A percentile compares a stretch with the other conserved stretches of the same genome.
phyloP scores from a whole-genome alignment of 192 early-diverging fungal genomes.

The Glomus cerebriforme region DNA sequence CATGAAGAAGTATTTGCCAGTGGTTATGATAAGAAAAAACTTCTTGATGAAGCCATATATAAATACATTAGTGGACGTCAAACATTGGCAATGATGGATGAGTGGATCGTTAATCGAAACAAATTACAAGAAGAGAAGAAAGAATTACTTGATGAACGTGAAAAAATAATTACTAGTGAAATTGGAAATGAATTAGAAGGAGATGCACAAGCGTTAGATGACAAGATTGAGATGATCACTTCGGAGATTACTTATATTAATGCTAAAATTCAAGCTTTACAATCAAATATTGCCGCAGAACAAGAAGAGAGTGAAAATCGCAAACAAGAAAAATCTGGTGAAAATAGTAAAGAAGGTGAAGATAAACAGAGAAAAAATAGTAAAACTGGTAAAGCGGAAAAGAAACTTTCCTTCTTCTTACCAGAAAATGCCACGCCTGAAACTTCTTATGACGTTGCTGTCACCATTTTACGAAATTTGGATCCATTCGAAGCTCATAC shows the following conservation, averaged over 20 bases:
- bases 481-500: conserved; percentile 50
- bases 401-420: conserved; percentile 41
- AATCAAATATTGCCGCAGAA: conserved; percentile 31
- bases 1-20: conserved; percentile 34
- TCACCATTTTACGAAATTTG: conserved; percentile 52
- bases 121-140: conserved; percentile 49
- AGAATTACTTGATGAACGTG: conserved; percentile 53
- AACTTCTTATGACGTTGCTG: conserved; percentile 51
- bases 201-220: conserved; percentile 55
- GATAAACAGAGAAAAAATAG: conserved; percentile 27
- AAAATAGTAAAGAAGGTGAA: conserved; percentile 33
- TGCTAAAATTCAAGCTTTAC: conserved; percentile 52
- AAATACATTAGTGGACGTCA: conserved; percentile 57
- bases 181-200: conserved; percentile 33
- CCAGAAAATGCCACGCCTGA: conserved; percentile 47
- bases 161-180: conserved; percentile 39
- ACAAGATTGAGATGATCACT: conserved; percentile 55
- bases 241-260: conserved; percentile 61
- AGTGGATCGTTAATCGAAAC: conserved; percentile 52
- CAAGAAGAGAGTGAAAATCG: neutral
- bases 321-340: conserved; percentile 29
- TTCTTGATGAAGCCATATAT: conserved; percentile 55
- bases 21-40: conserved; percentile 52
- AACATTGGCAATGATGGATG: conserved; percentile 55
- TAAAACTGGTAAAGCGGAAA: conserved; percentile 39